A percentile compares a stretch with the other conserved stretches of the same genome.
Evolutionary conservation across 2,329 filamentous ascomycete genomes (phyloP).

Genomic region (Davidsoniella australis): DNA sequence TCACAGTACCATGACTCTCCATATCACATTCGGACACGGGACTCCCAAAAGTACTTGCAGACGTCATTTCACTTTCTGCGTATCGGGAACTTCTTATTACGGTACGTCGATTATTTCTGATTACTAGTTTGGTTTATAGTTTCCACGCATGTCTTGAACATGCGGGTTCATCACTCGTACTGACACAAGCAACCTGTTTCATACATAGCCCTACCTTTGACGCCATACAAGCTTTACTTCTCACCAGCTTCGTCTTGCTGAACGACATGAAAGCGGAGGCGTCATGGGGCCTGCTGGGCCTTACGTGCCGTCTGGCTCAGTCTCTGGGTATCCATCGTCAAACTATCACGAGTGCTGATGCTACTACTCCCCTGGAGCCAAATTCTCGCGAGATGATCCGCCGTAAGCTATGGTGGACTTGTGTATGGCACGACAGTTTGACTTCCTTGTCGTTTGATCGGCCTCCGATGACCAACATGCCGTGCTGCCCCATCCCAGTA

Average conservation of each 20-base stretch:
- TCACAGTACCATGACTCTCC: conserved; percentile 50
- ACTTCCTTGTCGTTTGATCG: conserved; percentile 50
- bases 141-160: not conserved
- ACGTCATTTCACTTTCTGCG: conserved; percentile 49
- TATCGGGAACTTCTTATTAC: conserved; percentile 44
- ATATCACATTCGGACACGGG: conserved; percentile 40
- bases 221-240: conserved; percentile 45
- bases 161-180: too few species aligned
- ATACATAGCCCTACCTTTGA: conserved; percentile 41
- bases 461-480: conserved; percentile 45
- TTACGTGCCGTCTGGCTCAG: conserved; percentile 48
- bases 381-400: conserved; percentile 37
- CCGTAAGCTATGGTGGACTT: conserved; percentile 45
- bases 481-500: conserved; percentile 36
- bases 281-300: conserved; percentile 46
- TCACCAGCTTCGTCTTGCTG: conserved; percentile 45
- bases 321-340: conserved; percentile 42
- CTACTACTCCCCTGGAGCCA: conserved; percentile 26
- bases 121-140: not conserved
- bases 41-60: conserved; percentile 44
- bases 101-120: conserved; percentile 21
- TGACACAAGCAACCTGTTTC: conserved; percentile 7
- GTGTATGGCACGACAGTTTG: conserved; percentile 49
- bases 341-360: conserved; percentile 27
- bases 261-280: conserved; percentile 57